phyloP scores from a whole-genome alignment of 2,329 filamentous ascomycete species.

The Ophiostoma sp. region DNA sequence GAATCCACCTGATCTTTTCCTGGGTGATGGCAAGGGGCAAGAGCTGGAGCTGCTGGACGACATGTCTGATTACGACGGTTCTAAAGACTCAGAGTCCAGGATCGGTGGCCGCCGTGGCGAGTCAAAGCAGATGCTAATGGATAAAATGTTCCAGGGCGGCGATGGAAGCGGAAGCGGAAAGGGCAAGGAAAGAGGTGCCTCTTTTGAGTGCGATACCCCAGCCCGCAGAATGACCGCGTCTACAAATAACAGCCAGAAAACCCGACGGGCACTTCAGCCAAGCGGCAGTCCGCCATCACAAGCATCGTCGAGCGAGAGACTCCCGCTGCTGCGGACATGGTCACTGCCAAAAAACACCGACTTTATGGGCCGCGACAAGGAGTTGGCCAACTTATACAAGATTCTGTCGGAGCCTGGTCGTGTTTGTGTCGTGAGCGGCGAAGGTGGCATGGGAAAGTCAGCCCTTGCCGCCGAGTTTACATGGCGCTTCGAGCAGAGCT shows the following conservation, averaged over 20 bases:
- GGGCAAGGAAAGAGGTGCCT: not conserved
- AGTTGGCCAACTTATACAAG: constrained; percentile 18
- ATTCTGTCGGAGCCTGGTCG: constrained; percentile 26
- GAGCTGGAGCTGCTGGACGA: constrained; percentile 25
- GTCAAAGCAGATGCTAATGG: constrained; percentile 24
- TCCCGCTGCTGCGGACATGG: not conserved
- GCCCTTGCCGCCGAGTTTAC: constrained; percentile 30
- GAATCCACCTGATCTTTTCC: constrained; percentile 23
- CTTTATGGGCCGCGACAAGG: constrained; percentile 26
- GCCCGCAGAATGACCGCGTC: not conserved
- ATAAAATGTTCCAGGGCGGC: constrained; percentile 23
- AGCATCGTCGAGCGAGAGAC: not conserved
- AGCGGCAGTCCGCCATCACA: not conserved
- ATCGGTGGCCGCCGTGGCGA: constrained; percentile 13
- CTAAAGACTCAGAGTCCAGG: constrained; percentile 10
- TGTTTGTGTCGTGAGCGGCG: constrained; percentile 27
- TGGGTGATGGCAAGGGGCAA: constrained; percentile 18
- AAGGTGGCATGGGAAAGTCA: constrained; percentile 28
- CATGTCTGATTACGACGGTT: constrained; percentile 23
- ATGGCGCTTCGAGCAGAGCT: constrained; percentile 21
- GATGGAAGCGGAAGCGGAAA: constrained; percentile 3
- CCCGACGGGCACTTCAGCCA: not conserved
- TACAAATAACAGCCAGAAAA: not conserved
- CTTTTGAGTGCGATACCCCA: not conserved
- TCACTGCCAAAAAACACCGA: not conserved